These are phyloP conservation scores for Phaeotremella fagi DNA, from an alignment of 768 basidiomycete genomes.

Conservation along the genomic window DNA sequence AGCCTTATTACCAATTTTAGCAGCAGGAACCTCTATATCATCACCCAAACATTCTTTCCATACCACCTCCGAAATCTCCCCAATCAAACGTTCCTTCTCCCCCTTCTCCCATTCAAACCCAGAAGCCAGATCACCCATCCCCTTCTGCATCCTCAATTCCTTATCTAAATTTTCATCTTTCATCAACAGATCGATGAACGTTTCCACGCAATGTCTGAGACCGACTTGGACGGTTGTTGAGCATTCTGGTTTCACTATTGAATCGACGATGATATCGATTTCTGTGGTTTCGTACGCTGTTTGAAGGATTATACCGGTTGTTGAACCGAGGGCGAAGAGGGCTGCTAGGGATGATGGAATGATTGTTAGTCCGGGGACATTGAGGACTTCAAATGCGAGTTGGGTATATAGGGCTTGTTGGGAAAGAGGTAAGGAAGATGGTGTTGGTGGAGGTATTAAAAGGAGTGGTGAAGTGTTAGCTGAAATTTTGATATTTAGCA, in stretches of 20 bases:
- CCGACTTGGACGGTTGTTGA: constrained; percentile 32
- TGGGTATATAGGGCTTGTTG: constrained; percentile 37
- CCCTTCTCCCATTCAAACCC: not conserved
- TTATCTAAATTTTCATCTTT: constrained; percentile 12
- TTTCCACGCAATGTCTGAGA: constrained; percentile 28
- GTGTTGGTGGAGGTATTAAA: constrained; percentile 38
- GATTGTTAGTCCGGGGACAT: constrained; percentile 37
- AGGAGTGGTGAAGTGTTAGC: constrained; percentile 39
- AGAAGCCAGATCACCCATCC: not conserved
- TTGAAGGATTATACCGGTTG: constrained; percentile 40
- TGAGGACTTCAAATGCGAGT: constrained; percentile 43
- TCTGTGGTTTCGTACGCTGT: constrained; percentile 23
- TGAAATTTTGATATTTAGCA: constrained; percentile 26
- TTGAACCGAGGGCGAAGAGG: constrained; percentile 38
- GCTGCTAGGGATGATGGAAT: constrained; percentile 37
- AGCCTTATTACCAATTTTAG: constrained; percentile 7
- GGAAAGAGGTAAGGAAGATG: constrained; percentile 29
- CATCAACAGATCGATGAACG: constrained; percentile 25
- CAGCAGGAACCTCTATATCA: constrained; percentile 28
- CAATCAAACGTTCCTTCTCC: constrained; percentile 8
- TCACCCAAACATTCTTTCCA: constrained; percentile 35
- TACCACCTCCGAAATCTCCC: constrained; percentile 27
- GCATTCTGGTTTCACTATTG: constrained; percentile 37
- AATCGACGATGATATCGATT: constrained; percentile 34
- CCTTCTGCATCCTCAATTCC: not conserved